A percentile compares a stretch with the other conserved stretches of the same genome.
These are phyloP conservation scores for Termitomyces sp. DNA, from an alignment of 768 basidiomycete species.

Conservation along the genomic window DNA sequence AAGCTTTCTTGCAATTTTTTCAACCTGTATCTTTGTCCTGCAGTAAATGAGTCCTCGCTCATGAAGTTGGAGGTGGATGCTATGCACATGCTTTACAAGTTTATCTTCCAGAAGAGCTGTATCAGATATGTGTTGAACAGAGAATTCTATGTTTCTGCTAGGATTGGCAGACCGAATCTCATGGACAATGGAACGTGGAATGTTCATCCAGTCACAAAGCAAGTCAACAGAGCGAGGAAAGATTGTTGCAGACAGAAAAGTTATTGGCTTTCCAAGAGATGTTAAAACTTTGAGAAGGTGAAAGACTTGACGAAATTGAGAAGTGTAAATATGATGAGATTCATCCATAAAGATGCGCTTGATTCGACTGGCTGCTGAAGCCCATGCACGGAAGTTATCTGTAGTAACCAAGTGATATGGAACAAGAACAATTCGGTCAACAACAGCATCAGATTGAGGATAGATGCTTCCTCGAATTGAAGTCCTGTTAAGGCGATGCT, in stretches of 20 bases:
- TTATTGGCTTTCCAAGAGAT: background rate
- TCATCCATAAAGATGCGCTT: background rate
- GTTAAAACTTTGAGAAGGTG: background rate
- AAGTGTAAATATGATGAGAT: background rate
- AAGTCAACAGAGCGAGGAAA: background rate
- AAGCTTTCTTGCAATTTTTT: background rate
- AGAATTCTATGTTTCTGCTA: background rate
- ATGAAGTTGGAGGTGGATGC: background rate
- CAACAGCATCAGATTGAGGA: background rate
- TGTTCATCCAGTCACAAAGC: background rate
- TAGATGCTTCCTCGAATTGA: background rate
- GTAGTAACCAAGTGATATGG: background rate
- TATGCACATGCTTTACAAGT: background rate
- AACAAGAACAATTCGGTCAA: background rate
- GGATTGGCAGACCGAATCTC: background rate
- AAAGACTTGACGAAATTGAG: background rate
- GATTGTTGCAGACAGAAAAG: slow-evolving; percentile 1
- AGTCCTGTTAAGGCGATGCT: background rate
- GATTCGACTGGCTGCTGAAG: background rate
- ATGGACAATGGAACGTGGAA: background rate
- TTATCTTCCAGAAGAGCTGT: background rate
- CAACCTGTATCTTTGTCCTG: background rate
- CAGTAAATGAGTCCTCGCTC: slow-evolving; percentile 2
- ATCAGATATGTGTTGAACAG: background rate
- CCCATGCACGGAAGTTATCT: background rate